Evolutionary conservation across 345 rosid genomes (phyloP), one percentile per base, ranked within the genome.

Genomic region (Aethionema arabicum): DNA sequence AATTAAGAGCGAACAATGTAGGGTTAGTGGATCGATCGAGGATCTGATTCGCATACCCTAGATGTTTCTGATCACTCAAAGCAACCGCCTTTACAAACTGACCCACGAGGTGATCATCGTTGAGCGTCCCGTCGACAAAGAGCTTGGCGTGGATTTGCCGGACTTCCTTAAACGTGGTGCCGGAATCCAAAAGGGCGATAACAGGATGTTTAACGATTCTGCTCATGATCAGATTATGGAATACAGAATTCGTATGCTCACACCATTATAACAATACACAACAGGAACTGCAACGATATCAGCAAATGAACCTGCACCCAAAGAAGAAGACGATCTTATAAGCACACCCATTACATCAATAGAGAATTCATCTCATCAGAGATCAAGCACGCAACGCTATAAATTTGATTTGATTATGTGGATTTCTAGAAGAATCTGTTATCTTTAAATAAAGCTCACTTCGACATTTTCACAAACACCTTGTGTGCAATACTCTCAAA

Each of bases 101-200:
- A 55, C 86, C 86, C 3, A 67, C 66, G 57, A 77, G 57, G 10
- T 72, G 75, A 33, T 85, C 63, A 52, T 83, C 79, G 11, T 11
- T 33, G 46, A 79, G 75, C 42, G 73, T 62, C 40, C 82, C 82
- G 13, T 63, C 65, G 36, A 78, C 51, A 9, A 78, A 72, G 40
- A 85, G 86, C 56, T 76, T 82, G 15, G 80, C 64, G 56, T 85
- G 92, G 66, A 83, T 81, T 59, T 85, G 88, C 21, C 65, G 49
- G 39, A 83, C 78, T 59, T 81, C 73, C 15, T 61, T 68, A 16
- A 68, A 56, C 30, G 77, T 58, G 16, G 41, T 33, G 41, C 52
- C 21, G 0, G 77, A 74, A 59, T 74, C 74, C 48, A 74, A 33
- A 27, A 74, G 74, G 58, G 77, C 56, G 0, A 74, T 49, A 6